Conservation (phyloP, 1,284 basidiomycete species). For the Phellinidium pouzarii region DNA sequence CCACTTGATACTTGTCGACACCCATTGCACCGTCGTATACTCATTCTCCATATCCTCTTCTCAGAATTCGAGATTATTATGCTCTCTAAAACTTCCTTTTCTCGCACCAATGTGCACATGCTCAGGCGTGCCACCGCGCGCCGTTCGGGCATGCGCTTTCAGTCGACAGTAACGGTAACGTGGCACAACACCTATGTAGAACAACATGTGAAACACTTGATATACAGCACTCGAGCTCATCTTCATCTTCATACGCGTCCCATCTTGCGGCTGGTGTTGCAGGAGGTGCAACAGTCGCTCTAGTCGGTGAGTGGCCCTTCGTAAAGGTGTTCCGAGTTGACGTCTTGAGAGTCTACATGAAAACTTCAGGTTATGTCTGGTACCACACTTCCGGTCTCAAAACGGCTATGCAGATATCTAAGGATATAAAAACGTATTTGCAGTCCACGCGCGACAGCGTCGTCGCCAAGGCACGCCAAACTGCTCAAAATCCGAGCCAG, state of each 20-base stretch:
- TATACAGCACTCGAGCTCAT: background rate
- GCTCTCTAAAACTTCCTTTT: background rate
- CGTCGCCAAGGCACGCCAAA: constrained; percentile 26
- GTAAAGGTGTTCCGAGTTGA: background rate
- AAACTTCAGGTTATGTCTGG: constrained; percentile 28
- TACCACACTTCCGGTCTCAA: constrained; percentile 37
- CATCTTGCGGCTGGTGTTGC: constrained; percentile 29
- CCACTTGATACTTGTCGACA: too few relatives aligned
- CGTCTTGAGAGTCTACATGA: background rate
- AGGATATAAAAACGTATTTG: constrained; percentile 29
- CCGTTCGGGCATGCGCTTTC: constrained; percentile 1
- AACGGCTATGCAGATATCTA: constrained; percentile 31
- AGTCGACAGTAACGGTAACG: background rate
- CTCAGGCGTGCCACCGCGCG: background rate
- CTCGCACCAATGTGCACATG: background rate
- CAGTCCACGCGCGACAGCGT: constrained; percentile 32
- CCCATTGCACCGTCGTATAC: too few relatives aligned
- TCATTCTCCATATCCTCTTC: background rate
- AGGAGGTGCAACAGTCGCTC: constrained; percentile 31
- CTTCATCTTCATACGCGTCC: constrained; percentile 6
- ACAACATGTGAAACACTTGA: too few relatives aligned
- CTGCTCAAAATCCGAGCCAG: constrained; percentile 31
- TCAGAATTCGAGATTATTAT: background rate
- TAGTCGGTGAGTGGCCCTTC: constrained; percentile 24
- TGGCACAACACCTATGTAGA: too few relatives aligned